Conservation (phyloP, 345 rosid species). For the Salix koriyanagi region DNA sequence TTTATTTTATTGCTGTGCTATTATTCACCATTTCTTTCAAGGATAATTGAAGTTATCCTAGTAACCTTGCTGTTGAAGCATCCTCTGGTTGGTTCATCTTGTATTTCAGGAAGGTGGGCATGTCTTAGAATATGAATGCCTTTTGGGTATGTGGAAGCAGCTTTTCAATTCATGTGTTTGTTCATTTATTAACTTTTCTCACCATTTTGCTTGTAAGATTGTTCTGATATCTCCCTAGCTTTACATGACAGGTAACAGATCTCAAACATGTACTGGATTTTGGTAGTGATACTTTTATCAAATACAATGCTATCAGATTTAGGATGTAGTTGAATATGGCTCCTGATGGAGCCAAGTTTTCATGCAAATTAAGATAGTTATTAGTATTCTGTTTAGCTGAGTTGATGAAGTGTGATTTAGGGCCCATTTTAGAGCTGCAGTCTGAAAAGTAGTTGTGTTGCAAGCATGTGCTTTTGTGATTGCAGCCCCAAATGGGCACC, state of each 20-base stretch:
- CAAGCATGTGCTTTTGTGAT: neutral
- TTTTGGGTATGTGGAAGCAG: slow-evolving; percentile 23
- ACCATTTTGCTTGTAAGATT: neutral
- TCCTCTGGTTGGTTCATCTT: slow-evolving; percentile 19
- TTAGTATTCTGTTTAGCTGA: neutral
- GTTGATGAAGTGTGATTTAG: neutral
- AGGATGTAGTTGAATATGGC: neutral
- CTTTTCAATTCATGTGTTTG: neutral
- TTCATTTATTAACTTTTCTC: neutral
- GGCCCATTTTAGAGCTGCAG: neutral
- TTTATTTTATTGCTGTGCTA: neutral
- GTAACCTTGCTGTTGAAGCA: slow-evolving; percentile 26
- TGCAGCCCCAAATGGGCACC: neutral
- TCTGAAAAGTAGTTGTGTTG: neutral
- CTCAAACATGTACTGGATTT: slow-evolving; percentile 12
- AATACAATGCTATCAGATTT: neutral
- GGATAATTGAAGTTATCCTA: slow-evolving; percentile 10
- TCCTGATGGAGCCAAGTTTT: neutral
- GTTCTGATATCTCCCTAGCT: slow-evolving; percentile 28
- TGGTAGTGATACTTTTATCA: neutral
- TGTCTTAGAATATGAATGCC: slow-evolving; percentile 19
- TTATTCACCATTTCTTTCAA: slow-evolving; percentile 5
- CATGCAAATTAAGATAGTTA: neutral
- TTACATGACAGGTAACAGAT: slow-evolving; percentile 41
- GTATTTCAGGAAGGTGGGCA: slow-evolving; percentile 26